Base-by-base conservation (phyloP, 139 green algal genomes). In the Tetratostichococcus sp. region DNA sequence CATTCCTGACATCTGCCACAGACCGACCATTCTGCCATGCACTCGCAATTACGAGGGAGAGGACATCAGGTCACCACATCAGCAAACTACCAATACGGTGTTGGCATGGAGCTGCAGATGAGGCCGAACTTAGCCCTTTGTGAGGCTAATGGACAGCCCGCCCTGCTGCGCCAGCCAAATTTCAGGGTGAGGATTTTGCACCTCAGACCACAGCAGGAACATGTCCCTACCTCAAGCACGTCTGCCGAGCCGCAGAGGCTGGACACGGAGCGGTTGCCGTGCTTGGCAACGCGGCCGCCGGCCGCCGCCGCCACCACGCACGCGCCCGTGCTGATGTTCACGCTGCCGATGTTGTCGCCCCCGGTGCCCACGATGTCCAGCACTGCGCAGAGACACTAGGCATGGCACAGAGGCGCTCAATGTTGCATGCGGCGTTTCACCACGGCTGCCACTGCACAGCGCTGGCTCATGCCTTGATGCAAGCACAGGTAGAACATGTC, bases 291-390 rank as follows among this genome's bases (percentile, higher is more conserved):
- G 62, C 90, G 89, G 4, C 92, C 96, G 6, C 96, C 96, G 23
- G 95, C 96, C 4, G 94, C 95, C 16, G 96, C 96, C 30, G 94
- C 93, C 14, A 99, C 70, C 30, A 99, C 86, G 72, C 83, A 95
- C 3, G 96, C 89, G 5, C 96, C 96, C 0, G 96, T 99, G 39
- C 88, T 96, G 79, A 99, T 99, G 88, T 99, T 99, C 50, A 99
- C 94, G 21, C 91, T 97, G 57, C 95, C 95, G 50, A 97, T 97
- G 84, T 91, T 91, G 81, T 99, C 96, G 19, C 96, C 96, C 31
- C 96, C 96, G 0, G 96, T 99, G 42, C 96, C 96, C 72, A 99
- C 96, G 73, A 99, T 99, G 89, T 99, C 96, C 71, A 99, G 67
- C 22, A 89, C 76, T 74, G 28, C 70, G 32, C 1, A 28, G 23